A percentile compares a stretch with the other conserved stretches of the same genome.
Evolutionary conservation across 2,329 filamentous ascomycete species (phyloP).

Genomic region (Camillea tinctor): DNA sequence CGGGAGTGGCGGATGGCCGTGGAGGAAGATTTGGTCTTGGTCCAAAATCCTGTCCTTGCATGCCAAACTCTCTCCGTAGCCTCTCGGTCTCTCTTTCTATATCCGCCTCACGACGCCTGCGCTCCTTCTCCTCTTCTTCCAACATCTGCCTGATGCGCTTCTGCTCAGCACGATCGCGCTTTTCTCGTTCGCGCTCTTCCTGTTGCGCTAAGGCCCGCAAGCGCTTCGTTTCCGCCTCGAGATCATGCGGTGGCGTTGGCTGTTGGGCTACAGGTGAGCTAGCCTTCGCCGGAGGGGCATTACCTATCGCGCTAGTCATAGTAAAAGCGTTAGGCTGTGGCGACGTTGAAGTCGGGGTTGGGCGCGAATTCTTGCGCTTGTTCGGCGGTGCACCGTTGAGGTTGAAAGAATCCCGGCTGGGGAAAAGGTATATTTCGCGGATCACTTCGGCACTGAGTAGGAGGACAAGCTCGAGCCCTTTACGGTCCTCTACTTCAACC

Average conservation of each 20-base stretch:
- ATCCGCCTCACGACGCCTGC: slow-evolving; percentile 52
- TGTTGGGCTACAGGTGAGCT: slow-evolving; percentile 26
- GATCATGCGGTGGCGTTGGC: slow-evolving; percentile 30
- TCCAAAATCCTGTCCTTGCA: slow-evolving; percentile 45
- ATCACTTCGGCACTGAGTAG: slow-evolving; percentile 63
- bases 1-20: slow-evolving; percentile 26
- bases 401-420: slow-evolving; percentile 77
- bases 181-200: slow-evolving; percentile 54
- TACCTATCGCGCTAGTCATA: slow-evolving; percentile 44
- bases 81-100: slow-evolving; percentile 82
- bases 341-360: slow-evolving; percentile 31
- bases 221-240: slow-evolving; percentile 74
- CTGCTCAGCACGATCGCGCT: slow-evolving; percentile 54
- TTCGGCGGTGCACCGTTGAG: slow-evolving; percentile 46
- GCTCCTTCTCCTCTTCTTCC: slow-evolving; percentile 64
- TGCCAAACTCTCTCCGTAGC: slow-evolving; percentile 66
- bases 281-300: slow-evolving; percentile 42
- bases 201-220: slow-evolving; percentile 58
- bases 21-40: slow-evolving; percentile 34
- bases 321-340: slow-evolving; percentile 23
- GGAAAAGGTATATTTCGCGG: slow-evolving; percentile 62
- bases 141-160: slow-evolving; percentile 64
- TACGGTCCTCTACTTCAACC: slow-evolving; percentile 90
- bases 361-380: slow-evolving; percentile 46
- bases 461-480: slow-evolving; percentile 84